phyloP scores from a whole-genome alignment of 257 asterid genomes.

The Solanum tarapatanum region DNA sequence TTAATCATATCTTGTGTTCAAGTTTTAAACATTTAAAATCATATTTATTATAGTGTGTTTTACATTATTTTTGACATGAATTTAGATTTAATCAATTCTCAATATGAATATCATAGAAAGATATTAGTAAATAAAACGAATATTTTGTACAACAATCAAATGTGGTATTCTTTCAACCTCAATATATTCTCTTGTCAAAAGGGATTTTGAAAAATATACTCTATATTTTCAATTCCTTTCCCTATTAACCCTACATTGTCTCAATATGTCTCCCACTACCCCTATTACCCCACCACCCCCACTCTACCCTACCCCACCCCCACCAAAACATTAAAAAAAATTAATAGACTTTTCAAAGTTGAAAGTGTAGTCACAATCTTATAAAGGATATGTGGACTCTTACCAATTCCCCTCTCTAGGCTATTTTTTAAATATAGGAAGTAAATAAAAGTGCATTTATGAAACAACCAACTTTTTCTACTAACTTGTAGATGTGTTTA shows the following conservation, averaged over 20 bases:
- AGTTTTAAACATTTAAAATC: not conserved
- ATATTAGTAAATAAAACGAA: not conserved
- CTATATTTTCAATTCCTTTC: not conserved
- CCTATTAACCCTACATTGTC: not conserved
- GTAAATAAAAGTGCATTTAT: not conserved
- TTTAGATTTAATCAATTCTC: not conserved
- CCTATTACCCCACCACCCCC: not conserved
- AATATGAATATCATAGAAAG: not conserved
- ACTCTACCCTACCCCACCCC: not conserved
- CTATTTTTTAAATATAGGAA: not conserved
- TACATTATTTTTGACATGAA: rapidly evolving
- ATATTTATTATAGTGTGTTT: not conserved
- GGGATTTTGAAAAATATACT: constrained; percentile 13
- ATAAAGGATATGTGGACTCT: not conserved
- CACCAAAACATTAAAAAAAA: not conserved
- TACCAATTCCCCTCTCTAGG: not conserved
- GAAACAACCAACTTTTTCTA: constrained; percentile 3
- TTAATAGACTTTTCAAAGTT: not conserved
- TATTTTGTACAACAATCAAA: not conserved
- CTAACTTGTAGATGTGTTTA: constrained; percentile 11
- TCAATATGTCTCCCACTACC: not conserved
- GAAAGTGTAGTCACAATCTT: not conserved
- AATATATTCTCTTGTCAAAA: constrained; percentile 41
- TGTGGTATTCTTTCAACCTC: constrained; percentile 23
- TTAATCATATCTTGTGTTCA: not conserved